Conservation (phyloP, 2,329 filamentous ascomycete species). For the Lachnellula subtilissima region DNA sequence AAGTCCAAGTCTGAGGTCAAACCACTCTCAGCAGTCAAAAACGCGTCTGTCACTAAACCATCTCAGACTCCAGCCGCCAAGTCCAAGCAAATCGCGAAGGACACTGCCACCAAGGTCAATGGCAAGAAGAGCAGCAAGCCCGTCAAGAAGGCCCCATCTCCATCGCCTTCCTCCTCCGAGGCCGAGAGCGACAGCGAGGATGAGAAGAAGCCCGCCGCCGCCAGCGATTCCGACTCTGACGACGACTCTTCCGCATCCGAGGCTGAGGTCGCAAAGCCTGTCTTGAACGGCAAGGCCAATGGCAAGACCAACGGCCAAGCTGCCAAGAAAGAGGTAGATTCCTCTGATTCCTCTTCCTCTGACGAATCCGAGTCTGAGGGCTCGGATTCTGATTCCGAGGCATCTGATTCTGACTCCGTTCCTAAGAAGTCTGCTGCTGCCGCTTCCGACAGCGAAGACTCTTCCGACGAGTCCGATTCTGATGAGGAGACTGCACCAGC, state of each 20-base stretch:
- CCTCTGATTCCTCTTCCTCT: slow-evolving; percentile 31
- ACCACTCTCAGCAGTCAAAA: slow-evolving; percentile 54
- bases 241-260: slow-evolving; percentile 27
- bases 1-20: slow-evolving; percentile 48
- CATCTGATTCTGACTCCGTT: slow-evolving; percentile 24
- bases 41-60: slow-evolving; percentile 62
- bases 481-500: slow-evolving; percentile 23
- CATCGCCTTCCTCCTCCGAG: slow-evolving; percentile 37
- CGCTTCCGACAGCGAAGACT: slow-evolving; percentile 28
- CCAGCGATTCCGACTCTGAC: slow-evolving; percentile 31
- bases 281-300: slow-evolving; percentile 32
- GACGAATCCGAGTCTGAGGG: slow-evolving; percentile 11
- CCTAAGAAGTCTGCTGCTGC: slow-evolving; percentile 25
- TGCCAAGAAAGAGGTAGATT: slow-evolving; percentile 34
- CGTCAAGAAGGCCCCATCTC: slow-evolving; percentile 38
- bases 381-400: slow-evolving; percentile 28
- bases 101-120: slow-evolving; percentile 33
- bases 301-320: slow-evolving; percentile 34
- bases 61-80: slow-evolving; percentile 60
- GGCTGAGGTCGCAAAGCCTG: slow-evolving; percentile 27
- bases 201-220: slow-evolving; percentile 5
- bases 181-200: slow-evolving; percentile 29
- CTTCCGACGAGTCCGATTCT: slow-evolving; percentile 25
- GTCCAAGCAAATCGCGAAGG: slow-evolving; percentile 63
- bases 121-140: slow-evolving; percentile 42